phyloP scores from a whole-genome alignment of 371 early-diverging fungal species.

The Saksenaea vasiformis region DNA sequence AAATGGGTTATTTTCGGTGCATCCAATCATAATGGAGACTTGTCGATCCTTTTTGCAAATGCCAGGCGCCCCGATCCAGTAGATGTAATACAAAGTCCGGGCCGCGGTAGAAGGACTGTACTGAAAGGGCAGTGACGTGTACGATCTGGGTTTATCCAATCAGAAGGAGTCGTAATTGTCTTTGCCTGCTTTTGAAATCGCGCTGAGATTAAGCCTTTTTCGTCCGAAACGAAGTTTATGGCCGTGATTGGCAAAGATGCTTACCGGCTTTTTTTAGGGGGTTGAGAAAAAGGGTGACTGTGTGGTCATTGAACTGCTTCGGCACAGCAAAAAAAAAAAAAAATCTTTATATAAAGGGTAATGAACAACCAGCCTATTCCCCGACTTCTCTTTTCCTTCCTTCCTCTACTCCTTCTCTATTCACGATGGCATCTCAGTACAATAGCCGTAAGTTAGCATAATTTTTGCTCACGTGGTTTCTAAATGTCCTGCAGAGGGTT shows the following conservation, averaged over 20 bases:
- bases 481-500: background rate
- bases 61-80: no score
- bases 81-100: no score
- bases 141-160: background rate
- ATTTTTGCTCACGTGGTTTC: background rate
- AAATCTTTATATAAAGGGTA: conserved; percentile 4
- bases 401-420: background rate
- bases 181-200: background rate
- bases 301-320: conserved; percentile 6
- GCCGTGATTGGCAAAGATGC: conserved; percentile 7
- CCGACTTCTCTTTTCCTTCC: background rate
- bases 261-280: conserved; percentile 1
- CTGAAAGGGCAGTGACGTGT: no score
- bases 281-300: background rate
- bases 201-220: conserved; percentile 7
- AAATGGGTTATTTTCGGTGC: no score
- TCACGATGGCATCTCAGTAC: background rate
- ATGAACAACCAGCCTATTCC: conserved; percentile 2
- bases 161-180: background rate
- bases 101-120: no score
- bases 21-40: no score
- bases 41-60: no score
- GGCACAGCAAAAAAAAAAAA: conserved; percentile 6
- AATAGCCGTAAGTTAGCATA: background rate
- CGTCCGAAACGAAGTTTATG: conserved; percentile 5